These are phyloP conservation scores for Ascosphaera apis DNA, from an alignment of 2,329 filamentous ascomycete species.

Conservation along the genomic window DNA sequence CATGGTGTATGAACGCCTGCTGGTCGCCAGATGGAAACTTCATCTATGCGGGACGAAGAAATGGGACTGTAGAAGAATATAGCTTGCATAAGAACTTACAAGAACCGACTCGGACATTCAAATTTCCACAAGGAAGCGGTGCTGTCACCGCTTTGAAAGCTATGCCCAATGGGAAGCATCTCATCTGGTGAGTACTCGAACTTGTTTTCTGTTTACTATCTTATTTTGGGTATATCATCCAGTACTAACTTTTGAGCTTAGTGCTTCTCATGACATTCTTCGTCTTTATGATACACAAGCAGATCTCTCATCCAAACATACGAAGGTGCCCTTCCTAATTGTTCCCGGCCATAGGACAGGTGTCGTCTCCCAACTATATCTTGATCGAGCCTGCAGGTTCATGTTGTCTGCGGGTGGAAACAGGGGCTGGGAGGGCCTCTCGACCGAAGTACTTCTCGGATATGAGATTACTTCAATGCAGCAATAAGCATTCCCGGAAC, in stretches of 20 bases:
- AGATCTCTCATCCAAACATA: constrained; percentile 41
- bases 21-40: constrained; percentile 92
- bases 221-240: constrained; percentile 5
- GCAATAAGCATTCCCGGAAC: too few species aligned
- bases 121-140: constrained; percentile 72
- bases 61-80: constrained; percentile 86
- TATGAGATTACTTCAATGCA: constrained; percentile 49
- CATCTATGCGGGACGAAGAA: constrained; percentile 78
- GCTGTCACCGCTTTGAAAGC: constrained; percentile 68
- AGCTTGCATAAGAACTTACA: constrained; percentile 60
- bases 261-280: constrained; percentile 80
- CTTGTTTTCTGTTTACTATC: constrained; percentile 2
- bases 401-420: constrained; percentile 87
- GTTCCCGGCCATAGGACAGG: constrained; percentile 77
- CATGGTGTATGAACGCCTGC: constrained; percentile 94
- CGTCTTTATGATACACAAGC: constrained; percentile 72
- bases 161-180: constrained; percentile 81
- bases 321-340: constrained; percentile 82
- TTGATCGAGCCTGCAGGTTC: constrained; percentile 71
- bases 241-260: constrained; percentile 14
- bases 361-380: constrained; percentile 63
- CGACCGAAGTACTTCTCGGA: constrained; percentile 74
- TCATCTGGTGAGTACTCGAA: constrained; percentile 45
- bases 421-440: constrained; percentile 77
- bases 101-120: constrained; percentile 55